These are phyloP conservation scores for Wickerhamomyces rabaulensis DNA, from an alignment of 805 yeast species.

Conservation along the genomic window DNA sequence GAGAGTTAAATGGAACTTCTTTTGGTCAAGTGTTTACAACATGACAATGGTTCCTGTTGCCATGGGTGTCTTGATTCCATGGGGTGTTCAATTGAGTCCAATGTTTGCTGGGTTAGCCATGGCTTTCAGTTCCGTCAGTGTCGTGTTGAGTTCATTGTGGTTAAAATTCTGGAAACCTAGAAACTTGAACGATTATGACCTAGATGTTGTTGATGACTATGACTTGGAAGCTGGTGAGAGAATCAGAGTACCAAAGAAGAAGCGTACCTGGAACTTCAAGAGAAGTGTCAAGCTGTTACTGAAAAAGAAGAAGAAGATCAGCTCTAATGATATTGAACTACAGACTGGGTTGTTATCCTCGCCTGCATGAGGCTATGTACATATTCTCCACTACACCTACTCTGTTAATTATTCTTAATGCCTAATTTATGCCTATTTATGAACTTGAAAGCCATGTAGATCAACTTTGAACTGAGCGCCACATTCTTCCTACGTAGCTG, in stretches of 20 bases:
- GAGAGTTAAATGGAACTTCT: constrained; percentile 73
- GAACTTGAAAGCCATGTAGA: too few relatives aligned
- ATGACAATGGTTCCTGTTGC: constrained; percentile 86
- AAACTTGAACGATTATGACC: constrained; percentile 4
- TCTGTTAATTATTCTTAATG: too few relatives aligned
- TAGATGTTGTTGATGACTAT: constrained; percentile 5
- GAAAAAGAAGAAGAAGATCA: constrained; percentile 2
- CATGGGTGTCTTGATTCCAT: constrained; percentile 84
- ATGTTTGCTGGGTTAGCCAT: constrained; percentile 87
- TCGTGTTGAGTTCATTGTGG: constrained; percentile 71
- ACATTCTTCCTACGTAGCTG: too few relatives aligned
- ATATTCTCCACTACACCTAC: too few relatives aligned
- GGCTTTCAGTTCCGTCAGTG: constrained; percentile 91
- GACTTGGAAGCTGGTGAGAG: constrained; percentile 15
- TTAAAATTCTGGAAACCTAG: constrained; percentile 59
- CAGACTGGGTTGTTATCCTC: constrained; percentile 13
- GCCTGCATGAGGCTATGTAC: not conserved
- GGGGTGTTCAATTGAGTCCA: constrained; percentile 75
- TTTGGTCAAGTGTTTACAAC: constrained; percentile 86
- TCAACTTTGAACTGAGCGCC: too few relatives aligned
- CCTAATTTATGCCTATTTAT: not conserved
- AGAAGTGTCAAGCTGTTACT: constrained; percentile 12
- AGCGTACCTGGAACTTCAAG: constrained; percentile 12
- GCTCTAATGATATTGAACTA: constrained; percentile 15
- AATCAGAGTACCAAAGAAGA: not conserved